Evolutionary conservation across 441 rosid genomes (phyloP).

Genomic region (Adansonia gregorii): DNA sequence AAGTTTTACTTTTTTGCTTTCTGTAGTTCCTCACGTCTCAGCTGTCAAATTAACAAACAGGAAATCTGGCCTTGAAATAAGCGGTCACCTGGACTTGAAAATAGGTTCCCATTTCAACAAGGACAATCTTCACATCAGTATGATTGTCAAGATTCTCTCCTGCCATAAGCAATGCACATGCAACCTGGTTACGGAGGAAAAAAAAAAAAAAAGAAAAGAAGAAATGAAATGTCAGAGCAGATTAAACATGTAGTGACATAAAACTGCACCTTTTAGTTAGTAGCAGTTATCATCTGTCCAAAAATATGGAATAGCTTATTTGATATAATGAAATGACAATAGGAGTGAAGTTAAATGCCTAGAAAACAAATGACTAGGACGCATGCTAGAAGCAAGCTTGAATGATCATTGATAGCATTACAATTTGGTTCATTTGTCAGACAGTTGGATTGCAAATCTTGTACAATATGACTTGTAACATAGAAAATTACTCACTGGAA

Average conservation of each 20-base stretch:
- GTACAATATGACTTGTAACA: neutral
- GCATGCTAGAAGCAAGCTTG: neutral
- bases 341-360: neutral
- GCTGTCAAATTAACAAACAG: neutral
- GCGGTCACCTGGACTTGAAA: conserved; percentile 78
- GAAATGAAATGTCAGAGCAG: neutral
- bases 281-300: neutral
- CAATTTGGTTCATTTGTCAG: neutral
- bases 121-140: conserved; percentile 65
- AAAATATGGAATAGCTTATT: neutral
- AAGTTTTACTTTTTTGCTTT: neutral
- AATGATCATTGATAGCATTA: neutral
- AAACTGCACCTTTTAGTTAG: neutral
- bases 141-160: conserved; percentile 85
- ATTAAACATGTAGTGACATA: neutral
- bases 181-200: conserved; percentile 47
- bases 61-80: neutral
- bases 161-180: conserved; percentile 82
- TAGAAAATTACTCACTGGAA: conserved; percentile 65
- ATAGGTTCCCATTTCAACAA: conserved; percentile 84
- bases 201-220: neutral
- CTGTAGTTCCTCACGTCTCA: neutral
- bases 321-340: neutral
- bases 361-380: conserved; percentile 6
- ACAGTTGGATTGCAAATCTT: neutral